These are phyloP conservation scores for Suillus hirtellus DNA, from an alignment of 768 basidiomycete species.

Conservation along the genomic window DNA sequence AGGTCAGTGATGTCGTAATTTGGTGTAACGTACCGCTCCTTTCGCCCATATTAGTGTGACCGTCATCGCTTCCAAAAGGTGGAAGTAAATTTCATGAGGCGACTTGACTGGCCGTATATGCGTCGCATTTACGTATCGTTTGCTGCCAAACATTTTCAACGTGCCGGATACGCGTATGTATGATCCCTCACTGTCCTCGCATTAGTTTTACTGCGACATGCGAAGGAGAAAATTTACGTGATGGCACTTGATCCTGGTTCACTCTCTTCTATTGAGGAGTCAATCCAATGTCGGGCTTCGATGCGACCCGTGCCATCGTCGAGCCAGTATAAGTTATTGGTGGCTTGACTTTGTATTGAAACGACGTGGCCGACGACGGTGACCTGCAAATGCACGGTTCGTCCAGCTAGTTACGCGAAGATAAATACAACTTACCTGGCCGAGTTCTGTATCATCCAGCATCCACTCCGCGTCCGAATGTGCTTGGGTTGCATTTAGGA, in stretches of 20 bases:
- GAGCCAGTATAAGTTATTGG: constrained; percentile 76
- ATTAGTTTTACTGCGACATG: not conserved
- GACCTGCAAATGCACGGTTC: constrained; percentile 43
- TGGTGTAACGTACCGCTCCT: constrained; percentile 54
- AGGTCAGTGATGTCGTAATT: not conserved
- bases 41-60: constrained; percentile 66
- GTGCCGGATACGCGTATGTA: constrained; percentile 82
- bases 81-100: constrained; percentile 78
- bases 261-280: constrained; percentile 54
- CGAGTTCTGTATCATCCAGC: constrained; percentile 77
- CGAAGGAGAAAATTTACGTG: not conserved
- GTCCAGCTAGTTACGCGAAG: constrained; percentile 7
- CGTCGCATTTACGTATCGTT: constrained; percentile 78
- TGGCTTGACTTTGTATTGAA: constrained; percentile 67
- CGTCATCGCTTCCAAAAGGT: constrained; percentile 73
- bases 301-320: constrained; percentile 86
- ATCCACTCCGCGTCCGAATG: constrained; percentile 89
- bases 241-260: not conserved
- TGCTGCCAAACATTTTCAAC: constrained; percentile 79
- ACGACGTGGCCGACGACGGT: constrained; percentile 75
- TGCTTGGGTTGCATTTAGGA: constrained; percentile 73
- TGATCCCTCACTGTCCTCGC: constrained; percentile 56
- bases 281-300: constrained; percentile 83
- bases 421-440: constrained; percentile 54
- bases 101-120: constrained; percentile 71